These are phyloP conservation scores for Bombardia bombarda DNA, from an alignment of 495 filamentous ascomycete species.

Conservation along the genomic window DNA sequence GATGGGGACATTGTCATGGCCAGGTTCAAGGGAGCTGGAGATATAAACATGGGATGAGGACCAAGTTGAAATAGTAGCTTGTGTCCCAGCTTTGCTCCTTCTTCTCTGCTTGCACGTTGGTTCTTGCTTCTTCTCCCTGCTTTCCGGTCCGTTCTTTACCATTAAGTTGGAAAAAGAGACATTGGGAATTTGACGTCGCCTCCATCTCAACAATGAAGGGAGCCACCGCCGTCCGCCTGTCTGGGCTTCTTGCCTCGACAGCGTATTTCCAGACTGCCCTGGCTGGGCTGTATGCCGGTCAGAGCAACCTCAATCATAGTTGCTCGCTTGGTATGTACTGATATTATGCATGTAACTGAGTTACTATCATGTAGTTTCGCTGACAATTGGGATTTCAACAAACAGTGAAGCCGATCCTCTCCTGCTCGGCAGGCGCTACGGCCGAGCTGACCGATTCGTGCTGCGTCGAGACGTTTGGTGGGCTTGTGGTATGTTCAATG, in stretches of 20 bases:
- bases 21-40: too few relatives aligned
- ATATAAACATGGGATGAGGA: too few relatives aligned
- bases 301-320: conserved; percentile 36
- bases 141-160: too few relatives aligned
- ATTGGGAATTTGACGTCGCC: too few relatives aligned
- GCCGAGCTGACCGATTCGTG: conserved; percentile 38
- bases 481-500: conserved; percentile 23
- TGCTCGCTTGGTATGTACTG: conserved; percentile 21
- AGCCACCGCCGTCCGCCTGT: too few relatives aligned
- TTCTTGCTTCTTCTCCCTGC: too few relatives aligned
- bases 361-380: not conserved
- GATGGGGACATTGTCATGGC: too few relatives aligned
- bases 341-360: not conserved
- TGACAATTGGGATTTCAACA: not conserved
- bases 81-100: too few relatives aligned
- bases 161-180: too few relatives aligned
- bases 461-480: conserved; percentile 45
- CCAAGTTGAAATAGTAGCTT: too few relatives aligned
- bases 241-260: not conserved
- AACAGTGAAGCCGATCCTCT: conserved; percentile 24
- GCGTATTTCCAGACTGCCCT: conserved; percentile 1
- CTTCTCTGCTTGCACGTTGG: too few relatives aligned
- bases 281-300: conserved; percentile 13
- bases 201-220: too few relatives aligned
- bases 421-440: conserved; percentile 35